These are phyloP conservation scores for Creolimax fragrantissima DNA, from an alignment of 78 protist genomes.

Conservation along the genomic window DNA sequence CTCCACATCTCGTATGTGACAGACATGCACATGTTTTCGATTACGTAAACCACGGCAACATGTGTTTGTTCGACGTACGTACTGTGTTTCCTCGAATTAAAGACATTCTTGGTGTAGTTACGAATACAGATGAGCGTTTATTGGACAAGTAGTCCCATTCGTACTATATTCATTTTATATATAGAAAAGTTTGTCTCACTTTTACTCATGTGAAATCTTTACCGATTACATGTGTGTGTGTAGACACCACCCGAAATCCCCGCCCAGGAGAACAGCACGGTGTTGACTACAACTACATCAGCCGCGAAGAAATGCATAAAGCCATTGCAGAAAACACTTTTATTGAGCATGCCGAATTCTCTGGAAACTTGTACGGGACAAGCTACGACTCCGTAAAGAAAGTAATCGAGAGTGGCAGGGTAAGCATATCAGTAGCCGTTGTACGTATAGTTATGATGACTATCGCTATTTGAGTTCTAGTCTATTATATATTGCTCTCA, in stretches of 20 bases:
- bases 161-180: too few species aligned
- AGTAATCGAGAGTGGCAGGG: slow-evolving; percentile 23
- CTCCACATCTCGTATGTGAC: slow-evolving; percentile 42
- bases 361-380: slow-evolving; percentile 70
- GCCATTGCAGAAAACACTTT: slow-evolving; percentile 29
- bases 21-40: neutral
- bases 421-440: slow-evolving; percentile 69
- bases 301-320: neutral
- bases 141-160: too few species aligned
- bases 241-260: slow-evolving; percentile 66
- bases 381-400: slow-evolving; percentile 17
- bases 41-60: neutral
- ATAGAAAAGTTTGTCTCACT: too few species aligned
- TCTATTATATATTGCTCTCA: too few species aligned
- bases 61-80: neutral
- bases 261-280: slow-evolving; percentile 69
- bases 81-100: too few species aligned
- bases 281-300: slow-evolving; percentile 42
- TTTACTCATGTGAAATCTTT: too few species aligned
- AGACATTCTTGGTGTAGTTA: too few species aligned
- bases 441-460: slow-evolving; percentile 73
- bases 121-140: too few species aligned
- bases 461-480: too few species aligned
- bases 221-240: too few species aligned
- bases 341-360: slow-evolving; percentile 53